Percentiles rank a stretch among this genome's conserved stretches.
phyloP scores from a whole-genome alignment of 176 grass and related monocot species.

The Thalia dealbata region DNA sequence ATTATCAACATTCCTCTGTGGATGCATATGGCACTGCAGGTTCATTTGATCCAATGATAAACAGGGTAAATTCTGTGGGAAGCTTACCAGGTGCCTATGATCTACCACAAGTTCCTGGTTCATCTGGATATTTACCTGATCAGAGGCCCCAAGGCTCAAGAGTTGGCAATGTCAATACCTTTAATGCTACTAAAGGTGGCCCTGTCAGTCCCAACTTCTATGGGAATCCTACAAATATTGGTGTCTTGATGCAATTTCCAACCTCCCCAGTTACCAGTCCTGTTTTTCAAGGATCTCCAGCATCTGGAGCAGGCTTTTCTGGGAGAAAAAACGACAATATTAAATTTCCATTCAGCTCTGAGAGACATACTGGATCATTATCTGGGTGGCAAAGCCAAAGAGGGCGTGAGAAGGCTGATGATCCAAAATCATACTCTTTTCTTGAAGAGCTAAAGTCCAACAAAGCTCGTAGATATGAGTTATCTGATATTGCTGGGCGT shows the following conservation, averaged over 20 bases:
- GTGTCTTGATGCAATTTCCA: conserved; percentile 43
- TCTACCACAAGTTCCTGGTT: conserved; percentile 31
- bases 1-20: conserved; percentile 53
- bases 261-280: conserved; percentile 23
- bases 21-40: conserved; percentile 39
- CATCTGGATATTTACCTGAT: conserved; percentile 37
- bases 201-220: conserved; percentile 39
- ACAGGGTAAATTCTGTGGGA: conserved; percentile 44
- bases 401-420: conserved; percentile 57
- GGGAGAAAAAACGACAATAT: conserved; percentile 51
- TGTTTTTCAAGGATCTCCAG: conserved; percentile 41
- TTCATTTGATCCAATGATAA: conserved; percentile 51
- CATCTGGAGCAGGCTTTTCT: conserved; percentile 31
- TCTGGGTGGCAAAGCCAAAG: conserved; percentile 50
- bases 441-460: conserved; percentile 82
- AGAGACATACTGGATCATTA: conserved; percentile 30
- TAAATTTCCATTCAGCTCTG: conserved; percentile 29
- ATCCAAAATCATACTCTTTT: conserved; percentile 55
- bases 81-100: conserved; percentile 47
- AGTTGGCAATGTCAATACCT: conserved; percentile 35
- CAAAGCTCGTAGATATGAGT: conserved; percentile 60
- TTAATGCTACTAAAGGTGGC: conserved; percentile 39
- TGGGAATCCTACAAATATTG: conserved; percentile 33
- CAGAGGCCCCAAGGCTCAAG: conserved; percentile 43
- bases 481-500: conserved; percentile 65